These are phyloP conservation scores for Pelargonium myrrhifolium DNA, from an alignment of 441 rosid species.

Conservation along the genomic window DNA sequence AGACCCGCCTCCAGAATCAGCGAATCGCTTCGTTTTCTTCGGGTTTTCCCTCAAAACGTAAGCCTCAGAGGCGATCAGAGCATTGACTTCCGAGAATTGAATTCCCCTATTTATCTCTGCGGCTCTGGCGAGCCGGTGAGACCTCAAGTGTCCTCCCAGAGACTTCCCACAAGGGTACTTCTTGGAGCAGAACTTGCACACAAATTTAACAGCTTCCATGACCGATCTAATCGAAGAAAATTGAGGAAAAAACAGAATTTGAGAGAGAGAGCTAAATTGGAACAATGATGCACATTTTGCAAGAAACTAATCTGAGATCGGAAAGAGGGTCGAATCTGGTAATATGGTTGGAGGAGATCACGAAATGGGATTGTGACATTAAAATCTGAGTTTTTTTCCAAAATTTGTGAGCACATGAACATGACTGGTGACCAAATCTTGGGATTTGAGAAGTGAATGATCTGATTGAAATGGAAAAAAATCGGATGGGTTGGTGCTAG, in stretches of 20 bases:
- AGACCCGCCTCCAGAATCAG: constrained; percentile 31
- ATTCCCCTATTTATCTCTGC: not conserved
- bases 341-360: too few species aligned
- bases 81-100: too few species aligned
- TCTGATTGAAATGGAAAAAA: too few species aligned
- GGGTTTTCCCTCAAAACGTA: constrained; percentile 68
- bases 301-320: too few species aligned
- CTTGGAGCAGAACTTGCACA: constrained; percentile 69
- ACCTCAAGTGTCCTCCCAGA: constrained; percentile 82
- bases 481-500: constrained; percentile 1
- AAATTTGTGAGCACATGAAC: too few species aligned
- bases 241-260: too few species aligned
- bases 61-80: not conserved
- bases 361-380: too few species aligned
- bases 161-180: constrained; percentile 75
- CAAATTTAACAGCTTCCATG: constrained; percentile 44
- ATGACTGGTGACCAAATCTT: too few species aligned
- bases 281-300: not conserved
- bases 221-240: not conserved
- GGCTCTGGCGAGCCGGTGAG: constrained; percentile 32
- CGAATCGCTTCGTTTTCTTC: constrained; percentile 50
- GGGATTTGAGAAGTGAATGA: too few species aligned
- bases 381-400: too few species aligned
- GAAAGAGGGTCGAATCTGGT: too few species aligned
- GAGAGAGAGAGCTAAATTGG: too few species aligned